phyloP scores from a whole-genome alignment of 306 rosid genomes.

The Chamaecrista fasciculata region DNA sequence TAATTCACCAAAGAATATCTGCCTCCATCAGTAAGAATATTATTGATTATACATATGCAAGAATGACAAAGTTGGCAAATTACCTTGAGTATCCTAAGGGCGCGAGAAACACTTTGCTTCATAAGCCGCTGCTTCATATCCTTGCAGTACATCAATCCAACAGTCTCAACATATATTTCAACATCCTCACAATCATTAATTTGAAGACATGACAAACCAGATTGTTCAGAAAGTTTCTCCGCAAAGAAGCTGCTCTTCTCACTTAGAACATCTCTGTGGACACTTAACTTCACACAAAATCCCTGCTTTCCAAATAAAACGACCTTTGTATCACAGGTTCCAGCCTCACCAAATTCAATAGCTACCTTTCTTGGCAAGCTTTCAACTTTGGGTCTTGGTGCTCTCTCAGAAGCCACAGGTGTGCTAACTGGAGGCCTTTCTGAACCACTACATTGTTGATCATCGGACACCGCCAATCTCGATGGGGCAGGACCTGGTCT shows the following conservation, averaged over 20 bases:
- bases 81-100: conserved; percentile 82
- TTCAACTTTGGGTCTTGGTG: conserved; percentile 60
- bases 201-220: conserved; percentile 53
- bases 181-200: conserved; percentile 84
- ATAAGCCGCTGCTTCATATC: conserved; percentile 81
- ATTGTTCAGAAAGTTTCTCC: conserved; percentile 51
- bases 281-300: conserved; percentile 84
- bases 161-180: conserved; percentile 86
- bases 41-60: neutral
- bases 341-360: conserved; percentile 91
- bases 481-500: conserved; percentile 51
- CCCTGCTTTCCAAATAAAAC: conserved; percentile 81
- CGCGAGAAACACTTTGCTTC: conserved; percentile 83
- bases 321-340: conserved; percentile 78
- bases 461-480: conserved; percentile 52
- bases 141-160: conserved; percentile 92
- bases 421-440: conserved; percentile 44
- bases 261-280: conserved; percentile 63
- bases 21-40: neutral
- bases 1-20: conserved; percentile 1
- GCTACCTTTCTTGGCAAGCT: conserved; percentile 81
- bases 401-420: conserved; percentile 56
- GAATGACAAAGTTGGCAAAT: conserved; percentile 24
- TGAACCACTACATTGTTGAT: conserved; percentile 48
- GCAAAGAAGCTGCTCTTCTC: conserved; percentile 69